Percentiles rank a stretch among this genome's conserved stretches.
phyloP scores from a whole-genome alignment of 2,329 filamentous ascomycete species.

The Aspergillus neoniger region DNA sequence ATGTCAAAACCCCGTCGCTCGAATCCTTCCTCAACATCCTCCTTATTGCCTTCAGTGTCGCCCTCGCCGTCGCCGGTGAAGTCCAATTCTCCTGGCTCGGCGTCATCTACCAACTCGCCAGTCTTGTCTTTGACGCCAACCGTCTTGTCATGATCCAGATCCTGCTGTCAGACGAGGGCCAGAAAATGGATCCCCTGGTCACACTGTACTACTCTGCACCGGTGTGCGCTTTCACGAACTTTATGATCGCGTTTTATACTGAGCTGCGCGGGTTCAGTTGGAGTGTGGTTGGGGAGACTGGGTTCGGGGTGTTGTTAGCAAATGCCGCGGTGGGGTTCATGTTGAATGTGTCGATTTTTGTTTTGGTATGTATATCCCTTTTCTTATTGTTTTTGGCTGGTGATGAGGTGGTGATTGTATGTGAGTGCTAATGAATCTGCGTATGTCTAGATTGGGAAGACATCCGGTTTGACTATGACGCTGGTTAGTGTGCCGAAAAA shows the following conservation, averaged over 20 bases:
- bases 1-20: constrained; percentile 74
- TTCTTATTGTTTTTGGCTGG: not conserved
- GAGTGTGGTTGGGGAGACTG: constrained; percentile 7
- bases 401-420: not conserved
- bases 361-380: constrained; percentile 62
- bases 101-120: constrained; percentile 67
- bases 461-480: constrained; percentile 77
- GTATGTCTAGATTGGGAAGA: constrained; percentile 70
- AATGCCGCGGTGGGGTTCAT: constrained; percentile 76
- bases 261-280: constrained; percentile 60
- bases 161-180: constrained; percentile 69
- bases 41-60: constrained; percentile 85
- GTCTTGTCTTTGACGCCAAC: constrained; percentile 74
- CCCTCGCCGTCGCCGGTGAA: constrained; percentile 89
- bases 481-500: constrained; percentile 82
- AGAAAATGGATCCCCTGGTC: constrained; percentile 83
- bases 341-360: constrained; percentile 78
- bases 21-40: constrained; percentile 87
- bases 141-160: constrained; percentile 80
- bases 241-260: constrained; percentile 63
- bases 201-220: constrained; percentile 88
- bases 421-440: not conserved
- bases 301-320: constrained; percentile 59
- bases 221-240: constrained; percentile 75
- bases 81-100: constrained; percentile 73